These are phyloP conservation scores for Lecanicillium sp. DNA, from an alignment of 2,329 filamentous ascomycete genomes.

Conservation along the genomic window DNA sequence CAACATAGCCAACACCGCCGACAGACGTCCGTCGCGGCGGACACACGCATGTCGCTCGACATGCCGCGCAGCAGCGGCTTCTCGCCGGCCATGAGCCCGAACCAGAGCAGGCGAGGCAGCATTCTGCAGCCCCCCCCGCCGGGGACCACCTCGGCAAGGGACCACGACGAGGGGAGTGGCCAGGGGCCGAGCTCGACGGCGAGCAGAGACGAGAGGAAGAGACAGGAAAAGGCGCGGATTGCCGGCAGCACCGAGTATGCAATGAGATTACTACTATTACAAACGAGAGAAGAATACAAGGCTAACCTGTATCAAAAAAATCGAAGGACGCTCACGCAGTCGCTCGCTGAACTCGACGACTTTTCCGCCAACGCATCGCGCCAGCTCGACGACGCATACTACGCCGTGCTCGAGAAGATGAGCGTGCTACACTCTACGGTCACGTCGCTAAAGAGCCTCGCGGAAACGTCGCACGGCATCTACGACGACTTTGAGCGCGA, in stretches of 20 bases:
- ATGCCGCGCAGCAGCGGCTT: conserved; percentile 38
- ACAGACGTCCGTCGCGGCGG: conserved; percentile 14
- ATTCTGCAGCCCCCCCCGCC: conserved; percentile 26
- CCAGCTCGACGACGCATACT: conserved; percentile 68
- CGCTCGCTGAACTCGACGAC: conserved; percentile 48
- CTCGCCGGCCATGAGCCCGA: conserved; percentile 38
- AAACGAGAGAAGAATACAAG: neutral
- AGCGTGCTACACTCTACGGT: conserved; percentile 59
- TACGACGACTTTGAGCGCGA: conserved; percentile 55
- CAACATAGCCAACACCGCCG: no score
- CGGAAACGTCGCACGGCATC: conserved; percentile 52
- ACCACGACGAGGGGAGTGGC: conserved; percentile 22
- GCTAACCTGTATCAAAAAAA: neutral
- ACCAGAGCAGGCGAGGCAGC: conserved; percentile 39
- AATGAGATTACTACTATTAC: no score
- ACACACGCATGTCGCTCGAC: conserved; percentile 38
- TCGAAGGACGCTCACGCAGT: conserved; percentile 44
- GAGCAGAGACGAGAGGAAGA: conserved; percentile 34
- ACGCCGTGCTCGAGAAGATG: conserved; percentile 64
- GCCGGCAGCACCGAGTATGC: conserved; percentile 28
- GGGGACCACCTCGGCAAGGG: neutral
- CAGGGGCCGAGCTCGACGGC: conserved; percentile 17
- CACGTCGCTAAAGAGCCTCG: conserved; percentile 59
- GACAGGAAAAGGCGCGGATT: conserved; percentile 31
- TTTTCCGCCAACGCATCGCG: conserved; percentile 58